A percentile compares a stretch with the other conserved stretches of the same genome.
phyloP scores from a whole-genome alignment of 148 eudicot species.

The Nyssa sinensis region DNA sequence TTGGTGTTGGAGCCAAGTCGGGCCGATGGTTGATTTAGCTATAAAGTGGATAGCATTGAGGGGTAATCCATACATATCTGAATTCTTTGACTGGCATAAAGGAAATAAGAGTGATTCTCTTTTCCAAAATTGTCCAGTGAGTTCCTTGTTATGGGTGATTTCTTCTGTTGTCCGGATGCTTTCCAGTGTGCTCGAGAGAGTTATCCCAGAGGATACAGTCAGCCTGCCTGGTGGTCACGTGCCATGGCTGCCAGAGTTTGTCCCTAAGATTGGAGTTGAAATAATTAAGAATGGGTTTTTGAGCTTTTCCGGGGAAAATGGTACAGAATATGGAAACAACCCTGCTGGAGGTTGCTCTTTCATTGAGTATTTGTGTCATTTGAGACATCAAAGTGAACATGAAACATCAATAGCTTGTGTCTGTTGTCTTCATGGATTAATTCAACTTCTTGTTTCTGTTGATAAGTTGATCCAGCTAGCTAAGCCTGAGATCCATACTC shows the following conservation, averaged over 20 bases:
- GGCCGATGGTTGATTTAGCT: constrained; percentile 72
- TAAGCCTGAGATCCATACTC: constrained; percentile 20
- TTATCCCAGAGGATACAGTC: constrained; percentile 48
- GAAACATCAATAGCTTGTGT: constrained; percentile 65
- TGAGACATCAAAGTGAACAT: constrained; percentile 47
- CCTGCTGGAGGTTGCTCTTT: constrained; percentile 32
- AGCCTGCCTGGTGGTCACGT: constrained; percentile 29
- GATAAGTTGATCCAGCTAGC: constrained; percentile 59
- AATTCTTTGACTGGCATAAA: constrained; percentile 29
- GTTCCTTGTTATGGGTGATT: constrained; percentile 60
- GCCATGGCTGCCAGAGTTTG: constrained; percentile 65
- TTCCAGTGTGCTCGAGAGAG: constrained; percentile 54
- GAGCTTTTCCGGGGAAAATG: constrained; percentile 32
- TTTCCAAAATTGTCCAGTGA: constrained; percentile 22
- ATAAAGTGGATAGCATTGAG: constrained; percentile 58
- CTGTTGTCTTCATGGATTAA: constrained; percentile 60
- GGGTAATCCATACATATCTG: constrained; percentile 33
- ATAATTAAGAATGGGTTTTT: constrained; percentile 51
- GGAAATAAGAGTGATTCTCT: constrained; percentile 18
- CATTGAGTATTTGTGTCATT: constrained; percentile 44
- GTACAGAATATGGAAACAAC: constrained; percentile 18
- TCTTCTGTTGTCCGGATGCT: constrained; percentile 74
- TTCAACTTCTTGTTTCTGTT: constrained; percentile 48
- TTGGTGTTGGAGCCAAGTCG: constrained; percentile 76
- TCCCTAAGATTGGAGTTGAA: constrained; percentile 53